phyloP scores from a whole-genome alignment of 1,139 yeast species.

The Geotrichum cucujoidarum region DNA sequence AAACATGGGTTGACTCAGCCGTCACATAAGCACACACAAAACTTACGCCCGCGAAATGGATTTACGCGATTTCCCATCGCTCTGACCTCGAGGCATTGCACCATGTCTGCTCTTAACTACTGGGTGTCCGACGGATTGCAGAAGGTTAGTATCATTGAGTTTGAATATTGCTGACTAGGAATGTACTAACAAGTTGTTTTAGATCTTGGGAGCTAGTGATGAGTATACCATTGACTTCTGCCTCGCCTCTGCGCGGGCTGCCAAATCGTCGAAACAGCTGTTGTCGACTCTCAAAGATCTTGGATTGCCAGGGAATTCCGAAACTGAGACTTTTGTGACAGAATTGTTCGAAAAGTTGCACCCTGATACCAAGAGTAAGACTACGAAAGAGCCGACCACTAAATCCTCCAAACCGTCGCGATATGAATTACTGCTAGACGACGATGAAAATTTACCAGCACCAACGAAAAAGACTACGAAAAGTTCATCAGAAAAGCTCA shows the following conservation, averaged over 20 bases:
- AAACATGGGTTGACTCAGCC: no score
- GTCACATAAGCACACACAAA: no score
- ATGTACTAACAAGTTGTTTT: neutral
- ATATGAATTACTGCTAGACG: constrained; percentile 20
- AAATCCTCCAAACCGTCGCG: constrained; percentile 9
- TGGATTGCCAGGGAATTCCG: constrained; percentile 30
- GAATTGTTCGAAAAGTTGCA: constrained; percentile 28
- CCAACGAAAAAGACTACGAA: neutral
- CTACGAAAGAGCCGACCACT: constrained; percentile 7
- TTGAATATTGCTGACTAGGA: neutral
- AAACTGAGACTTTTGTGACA: constrained; percentile 27
- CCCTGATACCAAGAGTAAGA: constrained; percentile 7
- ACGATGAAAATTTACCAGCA: constrained; percentile 12
- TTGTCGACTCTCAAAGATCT: constrained; percentile 27
- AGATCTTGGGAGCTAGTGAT: constrained; percentile 31
- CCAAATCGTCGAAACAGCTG: constrained; percentile 27
- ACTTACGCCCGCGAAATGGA: no score
- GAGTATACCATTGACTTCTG: constrained; percentile 33
- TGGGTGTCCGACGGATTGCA: constrained; percentile 32
- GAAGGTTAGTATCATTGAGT: constrained; percentile 9
- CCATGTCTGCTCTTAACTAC: constrained; percentile 18
- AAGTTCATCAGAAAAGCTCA: neutral
- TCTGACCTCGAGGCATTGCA: no score
- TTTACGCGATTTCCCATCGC: no score
- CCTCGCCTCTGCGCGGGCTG: constrained; percentile 31